Evolutionary conservation across 108 stramenopile species (phyloP), one percentile per base, ranked within the genome.

Genomic region (Skeletonema potamos): DNA sequence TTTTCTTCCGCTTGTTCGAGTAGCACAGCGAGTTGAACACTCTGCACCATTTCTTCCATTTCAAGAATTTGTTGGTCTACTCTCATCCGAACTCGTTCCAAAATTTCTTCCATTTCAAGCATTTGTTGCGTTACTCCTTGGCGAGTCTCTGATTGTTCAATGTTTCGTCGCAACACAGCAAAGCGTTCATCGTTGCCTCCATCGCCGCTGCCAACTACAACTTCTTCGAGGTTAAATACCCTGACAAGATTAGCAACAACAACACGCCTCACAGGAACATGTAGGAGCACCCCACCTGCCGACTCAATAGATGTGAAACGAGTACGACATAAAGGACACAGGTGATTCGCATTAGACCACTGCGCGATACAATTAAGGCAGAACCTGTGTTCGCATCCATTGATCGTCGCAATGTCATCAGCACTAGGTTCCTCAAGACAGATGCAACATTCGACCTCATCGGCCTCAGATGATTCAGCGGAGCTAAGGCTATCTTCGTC

Each of bases 381-480:
- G 72, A 85, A 91, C 0, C 27, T 54, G 64, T 93, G 92, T 12
- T 82, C 83, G 59, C 91, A 92, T 2, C 85, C 84, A 68, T 84
- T 67, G 30, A 89, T 77, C 18, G 43, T 39, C 7, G 86, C 79
- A 0, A 83, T 8, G 13, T 86, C 84, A 0, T 81, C 54, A 7
- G 34, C 41, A 34, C 77, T 80, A n/a, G 85, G 80, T 58, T 70
- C 75, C 22, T 68, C 63, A 72, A 90, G 76, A 57, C 89, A 90
- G 27, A 90, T 90, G 58, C 83, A 85, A 54, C 89, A 90, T 41
- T 41, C 39, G 0, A 41, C 1, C 3, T 41, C 39, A 4, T n/a
- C 39, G 15, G 39, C 4, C 15, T n/a, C 39, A 41, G 39, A 41
- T n/a, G 39, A 41, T 41, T 41, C 39, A 41, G 10, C 39, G 39